Conservation (phyloP, 208 protist genomes). For the Trypanosoma boissoni region DNA sequence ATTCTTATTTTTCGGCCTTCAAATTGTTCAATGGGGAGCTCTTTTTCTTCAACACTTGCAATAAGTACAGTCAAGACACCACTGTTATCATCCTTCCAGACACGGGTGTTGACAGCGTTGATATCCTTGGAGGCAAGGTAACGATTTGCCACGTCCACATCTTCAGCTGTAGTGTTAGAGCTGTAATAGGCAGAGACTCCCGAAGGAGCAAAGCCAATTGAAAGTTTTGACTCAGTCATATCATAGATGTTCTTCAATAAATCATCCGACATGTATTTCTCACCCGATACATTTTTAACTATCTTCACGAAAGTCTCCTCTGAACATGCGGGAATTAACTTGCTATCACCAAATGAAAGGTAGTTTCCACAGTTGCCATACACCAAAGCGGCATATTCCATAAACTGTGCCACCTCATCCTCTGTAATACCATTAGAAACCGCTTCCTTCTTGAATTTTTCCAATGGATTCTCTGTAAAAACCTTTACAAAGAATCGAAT, state of each 20-base stretch:
- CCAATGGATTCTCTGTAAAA: slow-evolving; percentile 30
- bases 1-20: slow-evolving; percentile 54
- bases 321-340: slow-evolving; percentile 79
- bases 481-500: slow-evolving; percentile 45
- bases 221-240: slow-evolving; percentile 36
- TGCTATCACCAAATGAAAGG: slow-evolving; percentile 90
- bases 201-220: slow-evolving; percentile 67
- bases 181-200: slow-evolving; percentile 87
- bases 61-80: slow-evolving; percentile 42
- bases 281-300: slow-evolving; percentile 17
- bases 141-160: slow-evolving; percentile 71
- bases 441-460: slow-evolving; percentile 17
- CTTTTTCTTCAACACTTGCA: slow-evolving; percentile 36
- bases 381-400: slow-evolving; percentile 77
- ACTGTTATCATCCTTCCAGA: slow-evolving; percentile 61
- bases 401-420: slow-evolving; percentile 54
- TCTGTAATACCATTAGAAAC: slow-evolving; percentile 25
- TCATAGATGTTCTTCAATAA: slow-evolving; percentile 69
- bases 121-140: slow-evolving; percentile 64
- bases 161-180: slow-evolving; percentile 58
- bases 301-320: slow-evolving; percentile 55
- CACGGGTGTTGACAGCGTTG: slow-evolving; percentile 74
- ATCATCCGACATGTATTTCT: slow-evolving; percentile 12
- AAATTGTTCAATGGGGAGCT: slow-evolving; percentile 39
- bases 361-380: slow-evolving; percentile 95